phyloP scores from a whole-genome alignment of 139 green algal genomes.

The Chlorella sp. region DNA sequence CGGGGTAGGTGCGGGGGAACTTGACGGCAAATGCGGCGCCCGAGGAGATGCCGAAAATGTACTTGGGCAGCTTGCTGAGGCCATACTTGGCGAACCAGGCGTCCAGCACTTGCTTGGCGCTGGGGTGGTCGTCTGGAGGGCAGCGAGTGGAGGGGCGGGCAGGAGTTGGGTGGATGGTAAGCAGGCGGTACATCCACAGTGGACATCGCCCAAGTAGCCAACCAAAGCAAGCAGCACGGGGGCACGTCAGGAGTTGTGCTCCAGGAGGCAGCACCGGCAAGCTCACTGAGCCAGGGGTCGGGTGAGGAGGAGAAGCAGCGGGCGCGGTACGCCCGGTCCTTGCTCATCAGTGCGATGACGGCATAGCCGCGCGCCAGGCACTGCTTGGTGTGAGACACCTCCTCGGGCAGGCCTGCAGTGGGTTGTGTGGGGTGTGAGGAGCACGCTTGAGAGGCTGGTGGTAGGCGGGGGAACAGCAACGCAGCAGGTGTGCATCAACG shows the following conservation, averaged over 20 bases:
- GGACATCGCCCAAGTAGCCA: too few relatives aligned
- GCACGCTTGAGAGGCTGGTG: too few relatives aligned
- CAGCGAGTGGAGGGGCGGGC: background rate
- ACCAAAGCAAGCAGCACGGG: background rate
- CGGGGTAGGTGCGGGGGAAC: background rate
- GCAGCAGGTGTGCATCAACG: background rate
- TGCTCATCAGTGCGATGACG: background rate
- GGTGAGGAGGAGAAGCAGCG: conserved; percentile 4
- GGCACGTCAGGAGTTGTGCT: too few relatives aligned
- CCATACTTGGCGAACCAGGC: background rate
- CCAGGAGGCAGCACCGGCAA: too few relatives aligned
- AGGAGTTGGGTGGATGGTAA: background rate
- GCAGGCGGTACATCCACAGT: too few relatives aligned
- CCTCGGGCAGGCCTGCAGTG: conserved; percentile 19
- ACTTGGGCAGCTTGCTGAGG: background rate
- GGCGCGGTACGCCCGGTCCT: background rate
- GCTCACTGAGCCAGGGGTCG: conserved; percentile 14
- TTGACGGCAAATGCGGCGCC: conserved; percentile 21
- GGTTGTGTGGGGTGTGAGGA: too few relatives aligned
- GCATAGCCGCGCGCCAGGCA: conserved; percentile 9
- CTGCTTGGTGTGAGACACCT: conserved; percentile 13
- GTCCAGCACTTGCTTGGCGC: background rate
- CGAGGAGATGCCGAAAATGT: conserved; percentile 13
- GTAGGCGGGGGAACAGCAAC: too few relatives aligned
- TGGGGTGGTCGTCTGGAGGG: background rate